These are phyloP conservation scores for Blastobotrys muscicola DNA, from an alignment of 805 yeast genomes.

Conservation along the genomic window DNA sequence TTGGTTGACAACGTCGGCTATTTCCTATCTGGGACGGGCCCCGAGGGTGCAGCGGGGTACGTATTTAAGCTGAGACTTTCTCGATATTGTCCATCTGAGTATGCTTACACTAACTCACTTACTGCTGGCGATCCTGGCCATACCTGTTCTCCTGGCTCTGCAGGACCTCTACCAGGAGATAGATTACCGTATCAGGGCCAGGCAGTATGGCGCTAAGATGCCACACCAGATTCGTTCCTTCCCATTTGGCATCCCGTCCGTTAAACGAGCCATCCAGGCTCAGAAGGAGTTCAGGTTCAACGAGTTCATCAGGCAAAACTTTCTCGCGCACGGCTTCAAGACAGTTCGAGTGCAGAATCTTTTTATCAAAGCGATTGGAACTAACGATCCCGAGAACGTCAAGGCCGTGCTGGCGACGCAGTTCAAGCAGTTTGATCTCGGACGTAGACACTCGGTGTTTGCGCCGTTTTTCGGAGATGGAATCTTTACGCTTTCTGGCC, in stretches of 20 bases:
- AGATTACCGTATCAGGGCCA: no score
- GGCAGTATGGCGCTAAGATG: no score
- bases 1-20: no score
- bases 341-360: conserved; percentile 3
- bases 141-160: no score
- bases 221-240: neutral
- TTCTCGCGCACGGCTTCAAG: neutral
- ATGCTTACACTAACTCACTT: no score
- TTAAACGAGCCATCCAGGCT: neutral
- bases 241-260: neutral
- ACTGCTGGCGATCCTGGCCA: no score
- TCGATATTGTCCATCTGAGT: no score
- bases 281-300: neutral
- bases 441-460: conserved; percentile 19
- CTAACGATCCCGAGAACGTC: conserved; percentile 23
- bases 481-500: conserved; percentile 27
- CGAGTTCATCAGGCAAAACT: neutral
- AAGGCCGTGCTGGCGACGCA: conserved; percentile 23
- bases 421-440: conserved; percentile 23
- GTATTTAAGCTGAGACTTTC: no score
- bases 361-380: conserved; percentile 2
- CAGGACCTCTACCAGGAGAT: no score
- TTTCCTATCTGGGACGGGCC: no score
- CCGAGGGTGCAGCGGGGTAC: no score
- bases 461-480: conserved; percentile 27